Evolutionary conservation across 352 stramenopile species (phyloP), one percentile per base, ranked within the genome.

Genomic region (Phytophthora pini): DNA sequence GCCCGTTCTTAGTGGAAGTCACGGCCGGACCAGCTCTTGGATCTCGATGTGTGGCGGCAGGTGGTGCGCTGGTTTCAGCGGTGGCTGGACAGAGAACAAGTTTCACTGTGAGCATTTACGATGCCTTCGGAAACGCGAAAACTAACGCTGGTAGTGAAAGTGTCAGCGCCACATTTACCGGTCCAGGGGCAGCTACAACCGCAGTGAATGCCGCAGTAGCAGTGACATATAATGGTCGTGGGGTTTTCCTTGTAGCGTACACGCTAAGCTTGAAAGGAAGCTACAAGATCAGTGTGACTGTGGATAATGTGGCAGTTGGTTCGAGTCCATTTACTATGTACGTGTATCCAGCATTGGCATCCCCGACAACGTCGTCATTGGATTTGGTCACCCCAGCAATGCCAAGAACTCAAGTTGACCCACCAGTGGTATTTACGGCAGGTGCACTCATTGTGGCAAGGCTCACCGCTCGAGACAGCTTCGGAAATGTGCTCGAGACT

Each of bases 101-200:
- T 34, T 90, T 90, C 43, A 86, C 68, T 4, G 56, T 92, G 2
- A 65, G 62, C 11, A 78, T 94, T 13, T 74, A 74, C 38, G 85
- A 92, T 57, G 47, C 74, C 1, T 90, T 86, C 39, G 73, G 69
- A 34, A 92, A 92, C 56, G 50, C 73, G 32, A 92, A 94, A 55
- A 15, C 66, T 20, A 89, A 90, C n/a, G 74, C 82, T 15, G 82
- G 76, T 0, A 55, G 65, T 3, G 85, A 92, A 61, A 65, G 26
- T 7, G 58, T 92, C 15, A 59, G 10, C 6, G 67, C 77, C 8
- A 52, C 54, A 3, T 86, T 89, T 38, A 70, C 50, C 8, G 78
- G 79, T 0, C 74, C 80, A 0, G 66, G 68, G 9, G 68, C 70
- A 20, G 46, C 66, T 11, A 67, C 61, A 3, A 52, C 60, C 1